Percentiles rank a stretch among this genome's conserved stretches.
These are phyloP conservation scores for Inga leiocalycina DNA, from an alignment of 306 rosid species.

Conservation along the genomic window DNA sequence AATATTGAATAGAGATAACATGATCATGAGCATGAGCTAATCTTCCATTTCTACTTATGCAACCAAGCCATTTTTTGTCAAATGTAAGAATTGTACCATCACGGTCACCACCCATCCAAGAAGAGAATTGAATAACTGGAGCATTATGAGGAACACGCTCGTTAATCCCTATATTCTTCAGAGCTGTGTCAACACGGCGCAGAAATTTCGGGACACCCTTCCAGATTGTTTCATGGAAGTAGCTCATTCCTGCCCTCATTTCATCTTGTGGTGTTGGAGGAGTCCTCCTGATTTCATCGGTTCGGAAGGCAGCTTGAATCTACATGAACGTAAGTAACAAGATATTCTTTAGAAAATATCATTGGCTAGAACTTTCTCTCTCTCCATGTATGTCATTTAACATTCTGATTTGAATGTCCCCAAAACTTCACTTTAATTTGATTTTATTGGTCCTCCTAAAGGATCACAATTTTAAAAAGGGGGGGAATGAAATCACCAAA, in stretches of 20 bases:
- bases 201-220: conserved; percentile 91
- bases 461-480: background rate
- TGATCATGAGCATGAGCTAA: background rate
- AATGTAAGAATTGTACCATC: conserved; percentile 60
- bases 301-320: conserved; percentile 99
- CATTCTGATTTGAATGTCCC: background rate
- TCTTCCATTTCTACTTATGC: background rate
- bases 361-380: background rate
- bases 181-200: conserved; percentile 95
- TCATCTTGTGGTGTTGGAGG: conserved; percentile 99
- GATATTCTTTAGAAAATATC: conserved; percentile 11
- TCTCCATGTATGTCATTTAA: background rate
- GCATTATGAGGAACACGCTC: conserved; percentile 96
- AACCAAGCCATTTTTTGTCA: background rate
- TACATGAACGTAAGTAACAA: conserved; percentile 35
- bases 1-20: conserved; percentile 34
- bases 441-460: background rate
- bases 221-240: conserved; percentile 98
- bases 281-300: conserved; percentile 91
- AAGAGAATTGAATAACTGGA: conserved; percentile 94
- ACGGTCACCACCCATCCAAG: conserved; percentile 99
- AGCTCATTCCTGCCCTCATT: conserved; percentile 99
- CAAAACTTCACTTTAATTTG: background rate
- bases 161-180: conserved; percentile 86
- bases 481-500: background rate